A percentile compares a stretch with the other conserved stretches of the same genome.
phyloP scores from a whole-genome alignment of 2,329 filamentous ascomycete genomes.

The Acephala macrosclerotiorum region DNA sequence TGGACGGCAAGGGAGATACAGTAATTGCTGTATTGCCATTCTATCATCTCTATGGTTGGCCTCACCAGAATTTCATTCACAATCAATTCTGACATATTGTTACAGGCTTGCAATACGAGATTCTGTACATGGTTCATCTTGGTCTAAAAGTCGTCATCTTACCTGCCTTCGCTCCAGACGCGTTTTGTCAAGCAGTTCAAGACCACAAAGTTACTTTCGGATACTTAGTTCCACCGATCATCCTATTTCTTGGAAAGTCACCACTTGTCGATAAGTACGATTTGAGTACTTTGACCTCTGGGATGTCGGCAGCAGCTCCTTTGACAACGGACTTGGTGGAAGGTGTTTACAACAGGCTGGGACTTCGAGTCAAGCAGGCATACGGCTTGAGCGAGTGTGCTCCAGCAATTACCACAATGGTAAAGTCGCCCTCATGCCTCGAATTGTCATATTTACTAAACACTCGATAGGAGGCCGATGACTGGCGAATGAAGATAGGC shows the following conservation, averaged over 20 bases:
- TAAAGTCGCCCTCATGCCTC: slow-evolving; percentile 49
- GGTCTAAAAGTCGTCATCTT: slow-evolving; percentile 74
- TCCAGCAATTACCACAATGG: slow-evolving; percentile 73
- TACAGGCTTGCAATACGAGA: slow-evolving; percentile 1
- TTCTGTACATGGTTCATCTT: slow-evolving; percentile 55
- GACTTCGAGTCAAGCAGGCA: slow-evolving; percentile 83
- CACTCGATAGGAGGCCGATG: slow-evolving; percentile 3
- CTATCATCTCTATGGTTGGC: slow-evolving; percentile 70
- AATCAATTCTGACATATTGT: not conserved
- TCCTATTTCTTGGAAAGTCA: slow-evolving; percentile 80
- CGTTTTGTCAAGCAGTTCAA: slow-evolving; percentile 78
- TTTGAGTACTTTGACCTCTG: slow-evolving; percentile 76
- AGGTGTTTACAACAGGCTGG: slow-evolving; percentile 73
- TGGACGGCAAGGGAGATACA: slow-evolving; percentile 23
- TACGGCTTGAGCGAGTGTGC: slow-evolving; percentile 90
- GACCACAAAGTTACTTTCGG: slow-evolving; percentile 75
- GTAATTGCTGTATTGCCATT: slow-evolving; percentile 79
- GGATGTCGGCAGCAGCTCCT: slow-evolving; percentile 86
- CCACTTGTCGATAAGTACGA: slow-evolving; percentile 81
- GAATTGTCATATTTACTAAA: slow-evolving; percentile 1
- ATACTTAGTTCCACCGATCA: slow-evolving; percentile 83
- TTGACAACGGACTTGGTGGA: slow-evolving; percentile 80
- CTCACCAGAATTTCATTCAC: not conserved
- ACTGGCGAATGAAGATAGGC: slow-evolving; percentile 70
- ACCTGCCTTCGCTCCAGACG: slow-evolving; percentile 79